Base-by-base conservation (phyloP, 106 monocot genomes). In the Dendrobium officinale region DNA sequence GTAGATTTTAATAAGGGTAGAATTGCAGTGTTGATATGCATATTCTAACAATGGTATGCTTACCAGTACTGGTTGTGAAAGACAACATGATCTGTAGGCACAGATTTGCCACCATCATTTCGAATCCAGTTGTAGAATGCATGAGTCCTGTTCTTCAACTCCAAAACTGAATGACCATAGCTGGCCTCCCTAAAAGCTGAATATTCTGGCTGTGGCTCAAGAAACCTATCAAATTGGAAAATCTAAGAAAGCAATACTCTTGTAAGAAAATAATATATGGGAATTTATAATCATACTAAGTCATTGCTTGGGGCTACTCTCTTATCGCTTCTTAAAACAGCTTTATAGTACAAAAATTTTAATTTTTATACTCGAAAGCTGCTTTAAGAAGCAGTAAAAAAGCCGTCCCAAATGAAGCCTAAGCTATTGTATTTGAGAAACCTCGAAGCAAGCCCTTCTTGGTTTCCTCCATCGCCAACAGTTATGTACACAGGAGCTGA, bases 381-480 rank as follows among this genome's bases (percentile, higher is more conserved):
- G 1, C 31, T 31, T 31, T 31, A 31, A 31, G 31, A 1, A 31
- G 26, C 26, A 26, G 31, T 31, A 31, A 31, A 31, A 31, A 31
- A 31, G 31, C 31, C 31, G 31, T 31, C 31, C 31, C 31, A 31
- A 58, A 20, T 9, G 15, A 58, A 13, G 16, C 3, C 56, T 58
- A 58, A 68, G 68, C 68, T 22, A 4, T 6, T 75, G 18, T 73
- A 45, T 42, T 55, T 5, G 73, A 43, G 42, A 80, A 80, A 94
- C 97, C 85, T 91, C 80, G 77, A 84, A 86, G 95, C 98, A 79
- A 99, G 95, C 2, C 98, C 98, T 90, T 99, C 98, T 78, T 91
- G 95, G 86, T 99, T 99, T 77, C 98, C 98, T 68, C 98, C 98
- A 86, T 99, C 98, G 20, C 98, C 98, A 72, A 99, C 91, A 29